Evolutionary conservation across 2,329 filamentous ascomycete species (phyloP), one percentile per base, ranked within the genome.

Genomic region (Botryotinia globosa): DNA sequence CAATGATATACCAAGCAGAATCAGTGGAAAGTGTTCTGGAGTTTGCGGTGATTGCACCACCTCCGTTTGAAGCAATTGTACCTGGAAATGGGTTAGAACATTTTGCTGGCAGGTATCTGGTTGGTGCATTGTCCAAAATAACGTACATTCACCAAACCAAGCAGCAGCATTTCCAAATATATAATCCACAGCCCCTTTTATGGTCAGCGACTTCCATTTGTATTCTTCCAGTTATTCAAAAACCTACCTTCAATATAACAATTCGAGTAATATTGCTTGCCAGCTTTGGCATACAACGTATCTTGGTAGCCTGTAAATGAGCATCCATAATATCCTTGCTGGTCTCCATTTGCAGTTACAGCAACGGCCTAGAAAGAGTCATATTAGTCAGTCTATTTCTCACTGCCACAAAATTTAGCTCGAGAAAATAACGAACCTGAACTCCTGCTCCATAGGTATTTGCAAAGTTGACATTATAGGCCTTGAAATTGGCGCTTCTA

Each of bases 251-350:
- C 84, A 74, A 89, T 88, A 71, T 86, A 84, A 73, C 84, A 84
- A 73, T 85, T 85, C 48, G 85, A 85, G 76, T 88, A 89, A 61
- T 89, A 78, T 76, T 89, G 84, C 72, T 83, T 81, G 75, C 88
- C 88, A 68, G 81, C 81, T 76, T 87, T 81, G 65, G 80, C 77
- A 42, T 85, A 81, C 59, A 86, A 73, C 1, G 87, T 88, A 78
- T 89, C 87, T 77, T 90, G 87, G 76, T 83, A 86, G 16, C 87
- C 87, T 42, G 82, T 82, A 76, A 89, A 83, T 71, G 84, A 81
- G 74, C 85, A 86, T 37, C 81, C 87, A 74, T 89, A 89, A 81
- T 86, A 89, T 62, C 85, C 85, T 56, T 75, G 72, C 78, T 87
- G 84, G 72, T 85, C 82, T 71, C 80, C 82, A 42, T 84, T 81